Evolutionary conservation across 805 yeast species (phyloP).

Genomic region (Kregervanrija pseudodelftensis): DNA sequence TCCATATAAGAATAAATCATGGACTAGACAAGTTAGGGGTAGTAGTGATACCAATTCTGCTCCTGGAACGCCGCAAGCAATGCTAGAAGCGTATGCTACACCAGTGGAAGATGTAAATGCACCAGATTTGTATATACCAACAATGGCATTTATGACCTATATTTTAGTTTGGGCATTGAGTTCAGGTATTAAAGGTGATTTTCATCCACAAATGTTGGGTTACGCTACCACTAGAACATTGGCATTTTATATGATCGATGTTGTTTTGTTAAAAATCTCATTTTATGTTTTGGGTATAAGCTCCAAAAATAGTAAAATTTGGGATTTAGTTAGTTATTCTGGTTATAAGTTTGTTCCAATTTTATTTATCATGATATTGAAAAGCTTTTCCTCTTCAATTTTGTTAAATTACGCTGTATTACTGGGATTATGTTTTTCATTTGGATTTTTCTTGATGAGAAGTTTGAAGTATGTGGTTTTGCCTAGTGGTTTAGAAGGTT

Average conservation of each 20-base stretch:
- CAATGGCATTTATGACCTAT: conserved; percentile 88
- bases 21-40: conserved; percentile 54
- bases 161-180: conserved; percentile 75
- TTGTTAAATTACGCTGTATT: conserved; percentile 29
- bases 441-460: conserved; percentile 62
- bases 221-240: conserved; percentile 78
- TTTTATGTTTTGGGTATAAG: conserved; percentile 71
- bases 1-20: conserved; percentile 79
- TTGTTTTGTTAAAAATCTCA: conserved; percentile 69
- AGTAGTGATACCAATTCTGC: conserved; percentile 27
- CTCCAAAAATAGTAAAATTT: conserved; percentile 43
- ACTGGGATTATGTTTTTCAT: conserved; percentile 45
- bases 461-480: conserved; percentile 62
- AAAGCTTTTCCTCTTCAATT: conserved; percentile 27
- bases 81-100: conserved; percentile 44
- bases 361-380: conserved; percentile 47
- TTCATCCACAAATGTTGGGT: conserved; percentile 90
- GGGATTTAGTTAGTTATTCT: conserved; percentile 83
- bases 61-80: no score
- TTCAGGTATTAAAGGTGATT: conserved; percentile 80
- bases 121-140: conserved; percentile 92
- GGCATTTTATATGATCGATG: conserved; percentile 74
- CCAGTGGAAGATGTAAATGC: conserved; percentile 88
- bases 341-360: conserved; percentile 92
- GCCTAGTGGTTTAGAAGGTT: conserved; percentile 51